Base-by-base conservation (phyloP, 2,329 filamentous ascomycete genomes). In the Penicillium sp. region DNA sequence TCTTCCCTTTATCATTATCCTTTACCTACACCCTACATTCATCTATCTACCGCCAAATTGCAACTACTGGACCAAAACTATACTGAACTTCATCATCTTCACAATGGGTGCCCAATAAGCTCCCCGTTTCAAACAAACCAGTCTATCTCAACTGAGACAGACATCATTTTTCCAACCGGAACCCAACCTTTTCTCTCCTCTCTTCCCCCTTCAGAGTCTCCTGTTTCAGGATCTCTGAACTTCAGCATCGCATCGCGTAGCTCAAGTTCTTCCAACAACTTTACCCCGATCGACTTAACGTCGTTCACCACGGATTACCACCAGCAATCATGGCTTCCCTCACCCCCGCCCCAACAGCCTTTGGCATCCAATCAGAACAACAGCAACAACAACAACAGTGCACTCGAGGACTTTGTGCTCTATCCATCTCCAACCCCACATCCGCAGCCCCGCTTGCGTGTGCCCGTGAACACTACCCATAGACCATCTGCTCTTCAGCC, bases 291-390 rank as follows among this genome's bases (percentile, higher is more conserved):
- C 73, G 73, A 76, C 74, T 52, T 71, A 47, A 70, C 69, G 73
- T 76, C 76, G 72, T 77, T 76, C 76, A 76, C 65, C 70, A 78
- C 76, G 76, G 75, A 78, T 77, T 68, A 70, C 65, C 67, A 68
- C 61, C 74, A 75, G 73, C 70, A 75, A 76, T 23, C 67, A 78
- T 78, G 76, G 76, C 76, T 72, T 71, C 68, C 74, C 68, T 67
- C 74, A 69, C 73, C 73, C 69, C 74, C 72, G 64, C 68, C 66
- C 51, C 61, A 65, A 61, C 73, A 74, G 74, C 74, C 74, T 61
- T 67, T 64, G 74, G 73, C 74, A 72, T 66, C 68, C 62, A 64
- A 64, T 66, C 59, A 61, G 65, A 70, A 62, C 66, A 65, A 57
- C 64, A 60, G 42, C 68, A 66, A 52, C 61, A 66, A 61, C 69